Evolutionary conservation across 1,284 basidiomycete species (phyloP), one percentile per base, ranked within the genome.

Genomic region (Apiotrichum akiyoshidainum): DNA sequence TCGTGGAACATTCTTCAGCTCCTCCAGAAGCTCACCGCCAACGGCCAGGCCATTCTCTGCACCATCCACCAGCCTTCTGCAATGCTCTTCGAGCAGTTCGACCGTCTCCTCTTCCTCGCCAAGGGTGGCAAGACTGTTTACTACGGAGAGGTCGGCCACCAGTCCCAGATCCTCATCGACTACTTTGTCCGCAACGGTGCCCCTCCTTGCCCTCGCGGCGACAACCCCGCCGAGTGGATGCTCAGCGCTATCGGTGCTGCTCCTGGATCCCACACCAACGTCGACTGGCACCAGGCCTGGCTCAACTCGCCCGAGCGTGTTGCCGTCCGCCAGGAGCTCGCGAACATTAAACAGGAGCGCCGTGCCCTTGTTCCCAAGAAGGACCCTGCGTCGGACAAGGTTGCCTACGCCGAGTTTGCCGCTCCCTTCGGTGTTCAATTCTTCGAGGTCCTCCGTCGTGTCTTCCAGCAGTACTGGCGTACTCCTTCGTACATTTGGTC

Each of bases 251-350:
- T 89, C 57, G 88, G 88, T 55, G 87, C 87, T 47, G 88, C 88
- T 39, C 82, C 87, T 37, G 81, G 84, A 26, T 68, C 68, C 14
- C 58, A 84, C 81, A 69, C 75, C 53, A 44, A 80, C 83, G 80
- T 83, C 42, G 87, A 90, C 66, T 91, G 88, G 88, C 85, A 87
- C 60, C 83, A 59, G 65, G 75, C 87, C 2, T 90, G 88, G 88
- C 72, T 84, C 35, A 78, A 77, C 64, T 81, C 70, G 48, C 64
- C 75, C 8, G 79, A 83, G 54, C 72, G 74, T 13, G 66, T 65
- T 16, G 65, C 47, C 1, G 78, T 81, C 31, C 72, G 77, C 39
- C 63, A 71, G 4, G 76, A 83, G 59, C 76, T 84, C 19, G 78
- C 78, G 37, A 63, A 64, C 0, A 71, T 81, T 65, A 80, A 80